phyloP scores from a whole-genome alignment of 345 rosid genomes.

The Syzygium jambos region DNA sequence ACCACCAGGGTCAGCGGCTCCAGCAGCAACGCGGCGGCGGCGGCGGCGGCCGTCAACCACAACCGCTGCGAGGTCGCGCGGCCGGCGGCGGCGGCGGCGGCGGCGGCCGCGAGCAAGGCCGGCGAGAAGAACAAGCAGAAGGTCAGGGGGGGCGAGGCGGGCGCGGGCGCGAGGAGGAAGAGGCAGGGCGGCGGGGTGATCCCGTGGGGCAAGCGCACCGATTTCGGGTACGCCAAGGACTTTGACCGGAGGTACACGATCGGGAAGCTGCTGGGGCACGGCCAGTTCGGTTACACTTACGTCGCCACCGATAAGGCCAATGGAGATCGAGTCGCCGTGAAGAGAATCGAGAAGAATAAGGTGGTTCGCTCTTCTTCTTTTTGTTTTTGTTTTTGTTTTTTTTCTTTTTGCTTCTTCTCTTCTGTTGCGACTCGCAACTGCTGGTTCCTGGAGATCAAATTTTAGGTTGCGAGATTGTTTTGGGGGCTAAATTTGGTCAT shows the following conservation, averaged over 20 bases:
- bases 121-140: neutral
- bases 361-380: conserved; percentile 14
- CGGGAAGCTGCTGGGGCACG: conserved; percentile 81
- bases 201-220: conserved; percentile 64
- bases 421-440: neutral
- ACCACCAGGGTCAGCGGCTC: conserved; percentile 39
- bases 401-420: neutral
- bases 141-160: conserved; percentile 4
- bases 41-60: neutral
- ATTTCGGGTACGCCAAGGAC: conserved; percentile 78
- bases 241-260: conserved; percentile 54
- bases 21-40: conserved; percentile 20
- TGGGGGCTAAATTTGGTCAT: neutral
- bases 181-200: conserved; percentile 24
- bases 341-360: conserved; percentile 82
- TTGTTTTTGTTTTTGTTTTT: neutral
- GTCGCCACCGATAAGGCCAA: conserved; percentile 62
- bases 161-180: neutral
- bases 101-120: neutral
- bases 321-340: conserved; percentile 81
- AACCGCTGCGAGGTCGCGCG: neutral
- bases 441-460: neutral
- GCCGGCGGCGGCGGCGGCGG: neutral
- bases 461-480: neutral
- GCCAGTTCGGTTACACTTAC: conserved; percentile 87